phyloP scores from a whole-genome alignment of 148 eudicot species.

The Heliamphora exappendiculata region DNA sequence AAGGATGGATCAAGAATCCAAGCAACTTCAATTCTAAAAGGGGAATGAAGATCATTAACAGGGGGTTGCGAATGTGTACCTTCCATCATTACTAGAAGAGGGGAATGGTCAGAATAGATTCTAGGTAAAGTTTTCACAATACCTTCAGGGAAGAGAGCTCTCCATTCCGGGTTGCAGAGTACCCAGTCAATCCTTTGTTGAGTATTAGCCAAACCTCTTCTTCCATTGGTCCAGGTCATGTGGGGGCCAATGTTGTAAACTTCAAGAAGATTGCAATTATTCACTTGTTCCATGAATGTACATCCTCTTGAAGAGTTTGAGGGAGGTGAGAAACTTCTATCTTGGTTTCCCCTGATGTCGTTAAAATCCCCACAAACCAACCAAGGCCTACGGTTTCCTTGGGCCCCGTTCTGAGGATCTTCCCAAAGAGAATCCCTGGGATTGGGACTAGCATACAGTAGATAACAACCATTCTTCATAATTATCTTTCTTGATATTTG shows the following conservation, averaged over 20 bases:
- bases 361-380: not conserved
- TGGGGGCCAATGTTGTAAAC: not conserved
- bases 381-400: no score
- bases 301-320: not conserved
- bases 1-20: not conserved
- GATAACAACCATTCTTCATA: no score
- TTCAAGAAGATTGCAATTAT: not conserved
- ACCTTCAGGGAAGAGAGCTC: not conserved
- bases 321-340: not conserved
- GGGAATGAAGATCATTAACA: no score
- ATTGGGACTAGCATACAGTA: no score
- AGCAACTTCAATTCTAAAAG: not conserved
- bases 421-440: no score
- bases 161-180: not conserved
- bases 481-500: no score
- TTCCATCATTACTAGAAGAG: rapidly evolving
- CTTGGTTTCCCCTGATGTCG: not conserved
- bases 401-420: no score
- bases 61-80: rapidly evolving
- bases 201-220: not conserved
- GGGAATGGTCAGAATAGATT: not conserved
- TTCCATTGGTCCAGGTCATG: not conserved
- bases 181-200: not conserved
- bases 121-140: rapidly evolving
- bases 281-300: not conserved